Conservation (phyloP, 129 eudicot genomes). For the Tagetes patula region DNA sequence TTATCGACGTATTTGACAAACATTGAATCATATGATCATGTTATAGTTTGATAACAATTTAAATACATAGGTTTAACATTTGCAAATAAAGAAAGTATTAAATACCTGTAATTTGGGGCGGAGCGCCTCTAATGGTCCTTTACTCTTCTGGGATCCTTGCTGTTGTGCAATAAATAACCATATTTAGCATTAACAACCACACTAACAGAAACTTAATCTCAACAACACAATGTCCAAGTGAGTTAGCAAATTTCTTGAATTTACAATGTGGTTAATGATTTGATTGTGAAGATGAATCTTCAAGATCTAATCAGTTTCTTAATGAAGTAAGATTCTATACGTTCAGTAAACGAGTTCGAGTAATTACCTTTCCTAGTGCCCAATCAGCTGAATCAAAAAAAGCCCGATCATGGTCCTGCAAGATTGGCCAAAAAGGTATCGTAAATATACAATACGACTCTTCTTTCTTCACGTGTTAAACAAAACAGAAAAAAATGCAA, state of each 20-base stretch:
- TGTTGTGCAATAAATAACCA: slow-evolving; percentile 29
- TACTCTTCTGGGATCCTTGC: slow-evolving; percentile 75
- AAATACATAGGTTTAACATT: background rate
- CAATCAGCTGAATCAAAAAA: slow-evolving; percentile 97
- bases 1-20: background rate
- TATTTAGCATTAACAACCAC: slow-evolving; percentile 3
- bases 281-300: background rate
- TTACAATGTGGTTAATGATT: background rate
- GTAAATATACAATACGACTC: slow-evolving; percentile 2
- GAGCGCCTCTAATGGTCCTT: slow-evolving; percentile 88
- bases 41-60: background rate
- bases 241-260: background rate
- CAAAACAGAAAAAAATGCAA: background rate
- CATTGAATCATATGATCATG: background rate
- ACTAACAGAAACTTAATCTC: background rate
- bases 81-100: background rate
- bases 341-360: background rate
- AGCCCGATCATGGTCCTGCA: slow-evolving; percentile 87
- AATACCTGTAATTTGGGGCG: slow-evolving; percentile 90
- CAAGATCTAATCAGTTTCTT: background rate
- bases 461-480: slow-evolving; percentile 1
- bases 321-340: background rate
- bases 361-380: slow-evolving; percentile 87
- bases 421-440: slow-evolving; percentile 26
- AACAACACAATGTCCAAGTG: background rate